Evolutionary conservation across 441 rosid genomes (phyloP).

Genomic region (Syzygium syzygioides): DNA sequence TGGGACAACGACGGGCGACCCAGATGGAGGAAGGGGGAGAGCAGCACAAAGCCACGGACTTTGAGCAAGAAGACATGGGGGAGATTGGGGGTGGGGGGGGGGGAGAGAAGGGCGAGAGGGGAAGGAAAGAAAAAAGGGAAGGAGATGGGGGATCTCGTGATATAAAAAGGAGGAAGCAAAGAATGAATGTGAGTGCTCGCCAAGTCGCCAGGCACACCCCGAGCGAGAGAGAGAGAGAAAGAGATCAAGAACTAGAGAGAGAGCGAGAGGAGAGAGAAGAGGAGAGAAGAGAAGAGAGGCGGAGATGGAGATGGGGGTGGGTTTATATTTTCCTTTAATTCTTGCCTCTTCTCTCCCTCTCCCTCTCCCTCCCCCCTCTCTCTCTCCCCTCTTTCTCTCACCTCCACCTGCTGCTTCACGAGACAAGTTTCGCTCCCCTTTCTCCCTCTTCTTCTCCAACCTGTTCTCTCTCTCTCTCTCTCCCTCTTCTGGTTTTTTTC

Average conservation of each 20-base stretch:
- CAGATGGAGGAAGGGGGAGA: background rate
- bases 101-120: conserved; percentile 1
- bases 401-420: conserved; percentile 40
- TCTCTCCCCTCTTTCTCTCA: background rate
- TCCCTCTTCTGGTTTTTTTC: background rate
- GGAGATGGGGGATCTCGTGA: conserved; percentile 80
- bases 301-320: background rate
- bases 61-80: conserved; percentile 24
- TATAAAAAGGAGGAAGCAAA: conserved; percentile 59
- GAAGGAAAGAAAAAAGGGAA: conserved; percentile 6
- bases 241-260: background rate
- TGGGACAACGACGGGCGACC: conserved; percentile 4
- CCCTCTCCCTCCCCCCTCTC: background rate
- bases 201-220: background rate
- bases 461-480: background rate
- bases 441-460: background rate
- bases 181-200: conserved; percentile 38
- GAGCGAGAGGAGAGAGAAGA: background rate
- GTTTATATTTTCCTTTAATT: conserved; percentile 9
- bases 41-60: conserved; percentile 9
- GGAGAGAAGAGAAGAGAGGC: background rate
- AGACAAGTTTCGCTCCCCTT: conserved; percentile 16
- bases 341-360: background rate
- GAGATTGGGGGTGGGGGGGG: background rate
- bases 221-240: background rate